Evolutionary conservation across 768 basidiomycete genomes (phyloP).

Genomic region (Leccinum imitatum): DNA sequence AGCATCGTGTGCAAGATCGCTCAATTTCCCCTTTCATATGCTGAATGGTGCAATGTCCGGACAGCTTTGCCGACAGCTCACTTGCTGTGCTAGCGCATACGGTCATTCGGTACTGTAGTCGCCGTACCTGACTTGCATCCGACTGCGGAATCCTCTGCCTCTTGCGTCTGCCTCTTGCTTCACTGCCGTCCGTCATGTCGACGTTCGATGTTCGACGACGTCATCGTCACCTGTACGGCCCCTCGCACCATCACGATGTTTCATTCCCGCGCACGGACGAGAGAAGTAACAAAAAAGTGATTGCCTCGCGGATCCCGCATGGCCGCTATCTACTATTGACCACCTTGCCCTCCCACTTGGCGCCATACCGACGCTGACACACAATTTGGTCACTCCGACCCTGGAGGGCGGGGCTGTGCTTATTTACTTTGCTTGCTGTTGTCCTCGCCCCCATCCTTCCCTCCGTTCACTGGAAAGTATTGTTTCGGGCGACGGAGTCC

Average conservation of each 20-base stretch:
- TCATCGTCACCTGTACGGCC: conserved; percentile 24
- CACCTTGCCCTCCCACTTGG: background rate
- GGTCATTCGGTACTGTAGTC: conserved; percentile 12
- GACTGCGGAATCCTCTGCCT: conserved; percentile 12
- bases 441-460: conserved; percentile 4
- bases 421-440: conserved; percentile 13
- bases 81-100: background rate
- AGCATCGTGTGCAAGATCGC: background rate
- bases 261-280: conserved; percentile 31
- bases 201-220: conserved; percentile 9
- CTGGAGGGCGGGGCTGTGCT: conserved; percentile 19
- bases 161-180: background rate
- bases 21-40: background rate
- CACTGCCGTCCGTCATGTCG: conserved; percentile 1
- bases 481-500: background rate
- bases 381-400: background rate
- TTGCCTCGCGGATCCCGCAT: conserved; percentile 32
- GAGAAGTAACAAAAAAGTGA: background rate
- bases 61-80: background rate
- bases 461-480: background rate
- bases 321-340: conserved; percentile 17
- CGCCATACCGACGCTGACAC: conserved; percentile 19
- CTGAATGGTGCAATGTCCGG: background rate
- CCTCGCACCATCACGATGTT: conserved; percentile 18
- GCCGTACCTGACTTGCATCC: conserved; percentile 23